These are phyloP conservation scores for Suillus sp. DNA, from an alignment of 768 basidiomycete species.

Conservation along the genomic window DNA sequence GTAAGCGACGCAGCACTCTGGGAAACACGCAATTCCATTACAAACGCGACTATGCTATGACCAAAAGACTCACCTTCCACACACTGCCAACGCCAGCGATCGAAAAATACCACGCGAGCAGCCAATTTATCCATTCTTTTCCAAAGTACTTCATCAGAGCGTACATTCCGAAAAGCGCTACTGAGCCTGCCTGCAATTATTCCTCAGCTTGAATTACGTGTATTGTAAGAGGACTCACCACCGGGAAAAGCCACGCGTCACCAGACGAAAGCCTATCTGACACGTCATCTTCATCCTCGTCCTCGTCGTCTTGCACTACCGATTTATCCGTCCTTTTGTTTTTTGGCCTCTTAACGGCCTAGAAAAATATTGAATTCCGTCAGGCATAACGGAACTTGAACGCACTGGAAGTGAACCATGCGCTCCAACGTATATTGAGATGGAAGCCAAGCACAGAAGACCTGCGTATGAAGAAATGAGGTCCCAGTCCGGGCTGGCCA, in stretches of 20 bases:
- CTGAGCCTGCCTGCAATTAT: constrained; percentile 57
- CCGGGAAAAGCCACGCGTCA: constrained; percentile 77
- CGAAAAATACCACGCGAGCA: constrained; percentile 77
- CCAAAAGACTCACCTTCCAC: constrained; percentile 55
- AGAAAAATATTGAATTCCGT: neutral
- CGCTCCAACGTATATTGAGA: constrained; percentile 72
- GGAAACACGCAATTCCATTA: neutral
- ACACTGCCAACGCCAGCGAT: constrained; percentile 65
- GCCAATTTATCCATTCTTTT: constrained; percentile 79
- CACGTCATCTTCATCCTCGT: constrained; percentile 61
- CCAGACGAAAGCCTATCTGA: constrained; percentile 60
- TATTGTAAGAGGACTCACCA: constrained; percentile 46
- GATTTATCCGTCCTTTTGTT: neutral
- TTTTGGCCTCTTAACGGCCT: neutral
- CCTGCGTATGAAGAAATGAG: constrained; percentile 70
- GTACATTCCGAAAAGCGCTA: constrained; percentile 68
- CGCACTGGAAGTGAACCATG: constrained; percentile 68
- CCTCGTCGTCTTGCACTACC: constrained; percentile 42
- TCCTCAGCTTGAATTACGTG: neutral
- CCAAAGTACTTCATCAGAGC: constrained; percentile 73
- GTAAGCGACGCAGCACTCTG: constrained; percentile 45
- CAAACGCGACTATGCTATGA: neutral
- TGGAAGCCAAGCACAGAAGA: constrained; percentile 60
- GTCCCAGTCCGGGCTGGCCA: constrained; percentile 49
- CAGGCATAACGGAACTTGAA: constrained; percentile 13